Conservation (phyloP, 1,284 basidiomycete species). For the Sporisorium graminicola region DNA sequence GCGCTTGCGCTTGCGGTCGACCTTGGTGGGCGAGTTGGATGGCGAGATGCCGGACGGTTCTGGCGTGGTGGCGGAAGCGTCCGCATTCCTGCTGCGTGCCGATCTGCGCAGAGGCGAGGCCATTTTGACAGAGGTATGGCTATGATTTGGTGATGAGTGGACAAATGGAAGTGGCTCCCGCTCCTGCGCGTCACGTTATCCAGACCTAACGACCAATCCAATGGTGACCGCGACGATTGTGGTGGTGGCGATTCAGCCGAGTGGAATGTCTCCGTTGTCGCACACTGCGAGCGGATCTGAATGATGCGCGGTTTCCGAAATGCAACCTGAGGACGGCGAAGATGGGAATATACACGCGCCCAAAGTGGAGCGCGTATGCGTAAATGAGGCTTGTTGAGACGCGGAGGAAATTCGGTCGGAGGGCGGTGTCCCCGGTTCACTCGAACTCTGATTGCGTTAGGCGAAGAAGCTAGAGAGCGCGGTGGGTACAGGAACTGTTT, state of each 20-base stretch:
- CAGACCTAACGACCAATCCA: not conserved
- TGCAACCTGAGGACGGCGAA: not conserved
- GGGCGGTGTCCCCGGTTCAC: constrained; percentile 1
- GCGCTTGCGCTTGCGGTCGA: constrained; percentile 46
- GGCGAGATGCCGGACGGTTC: constrained; percentile 35
- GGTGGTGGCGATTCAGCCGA: not conserved
- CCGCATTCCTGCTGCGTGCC: constrained; percentile 31
- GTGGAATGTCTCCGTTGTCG: not conserved
- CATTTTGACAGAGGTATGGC: constrained; percentile 8
- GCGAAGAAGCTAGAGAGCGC: not conserved
- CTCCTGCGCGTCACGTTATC: not conserved
- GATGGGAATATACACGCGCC: constrained; percentile 18
- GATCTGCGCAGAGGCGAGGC: constrained; percentile 45
- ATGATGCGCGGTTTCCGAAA: not conserved
- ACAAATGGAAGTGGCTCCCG: not conserved
- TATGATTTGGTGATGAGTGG: not conserved
- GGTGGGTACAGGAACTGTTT: constrained; percentile 1
- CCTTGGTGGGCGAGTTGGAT: constrained; percentile 34
- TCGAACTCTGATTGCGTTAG: not conserved
- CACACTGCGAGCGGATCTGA: not conserved
- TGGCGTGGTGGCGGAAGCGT: constrained; percentile 35
- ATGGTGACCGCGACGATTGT: not conserved
- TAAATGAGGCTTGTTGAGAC: constrained; percentile 33
- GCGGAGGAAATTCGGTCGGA: constrained; percentile 28
- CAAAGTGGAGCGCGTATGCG: constrained; percentile 43